These are phyloP conservation scores for Alternaria triticina DNA, from an alignment of 2,329 filamentous ascomycete genomes.

Conservation along the genomic window DNA sequence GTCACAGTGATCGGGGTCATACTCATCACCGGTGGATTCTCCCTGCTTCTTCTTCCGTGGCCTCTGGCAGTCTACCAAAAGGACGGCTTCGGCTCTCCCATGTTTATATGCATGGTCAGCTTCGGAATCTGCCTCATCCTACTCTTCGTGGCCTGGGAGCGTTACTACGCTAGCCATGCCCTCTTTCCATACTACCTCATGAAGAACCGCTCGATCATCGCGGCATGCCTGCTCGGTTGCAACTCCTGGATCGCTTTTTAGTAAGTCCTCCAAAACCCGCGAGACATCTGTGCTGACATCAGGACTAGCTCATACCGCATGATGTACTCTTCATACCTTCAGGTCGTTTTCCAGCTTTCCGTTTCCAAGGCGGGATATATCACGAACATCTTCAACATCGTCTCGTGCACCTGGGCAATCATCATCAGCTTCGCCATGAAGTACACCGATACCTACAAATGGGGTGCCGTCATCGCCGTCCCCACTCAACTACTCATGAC, in stretches of 20 bases:
- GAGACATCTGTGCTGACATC: neutral
- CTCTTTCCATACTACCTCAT: slow-evolving; percentile 56
- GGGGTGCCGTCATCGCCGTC: slow-evolving; percentile 26
- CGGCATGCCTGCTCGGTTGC: slow-evolving; percentile 53
- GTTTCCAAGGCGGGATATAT: slow-evolving; percentile 26
- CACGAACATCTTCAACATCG: slow-evolving; percentile 30
- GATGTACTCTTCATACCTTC: slow-evolving; percentile 47
- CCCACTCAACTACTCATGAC: slow-evolving; percentile 33
- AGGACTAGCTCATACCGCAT: slow-evolving; percentile 32
- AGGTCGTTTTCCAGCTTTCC: slow-evolving; percentile 41
- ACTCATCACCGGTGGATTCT: slow-evolving; percentile 64
- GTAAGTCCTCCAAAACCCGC: slow-evolving; percentile 10
- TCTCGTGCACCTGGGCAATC: slow-evolving; percentile 25
- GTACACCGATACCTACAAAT: slow-evolving; percentile 31
- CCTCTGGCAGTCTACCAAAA: slow-evolving; percentile 53
- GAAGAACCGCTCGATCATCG: slow-evolving; percentile 56
- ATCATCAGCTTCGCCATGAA: slow-evolving; percentile 27
- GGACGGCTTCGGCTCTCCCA: slow-evolving; percentile 37
- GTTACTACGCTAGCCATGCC: slow-evolving; percentile 44
- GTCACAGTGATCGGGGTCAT: slow-evolving; percentile 62
- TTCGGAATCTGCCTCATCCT: slow-evolving; percentile 41
- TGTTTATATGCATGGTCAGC: slow-evolving; percentile 49
- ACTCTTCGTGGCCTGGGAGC: slow-evolving; percentile 48
- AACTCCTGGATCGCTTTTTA: slow-evolving; percentile 31
- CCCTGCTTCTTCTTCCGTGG: slow-evolving; percentile 71